phyloP scores from a whole-genome alignment of 352 stramenopile species.

The Pythium vanterpoolii region DNA sequence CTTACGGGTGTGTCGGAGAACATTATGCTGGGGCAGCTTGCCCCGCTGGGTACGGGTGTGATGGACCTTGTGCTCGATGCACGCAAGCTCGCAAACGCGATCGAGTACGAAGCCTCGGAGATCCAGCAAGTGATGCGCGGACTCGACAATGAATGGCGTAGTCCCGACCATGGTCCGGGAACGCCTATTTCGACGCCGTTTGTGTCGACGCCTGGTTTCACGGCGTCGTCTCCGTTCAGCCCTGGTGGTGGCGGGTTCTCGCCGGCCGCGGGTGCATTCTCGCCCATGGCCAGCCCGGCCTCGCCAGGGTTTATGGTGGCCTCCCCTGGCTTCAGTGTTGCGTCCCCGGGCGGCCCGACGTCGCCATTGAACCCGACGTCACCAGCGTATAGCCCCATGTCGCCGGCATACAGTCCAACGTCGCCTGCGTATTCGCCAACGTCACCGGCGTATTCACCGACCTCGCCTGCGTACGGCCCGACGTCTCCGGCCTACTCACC shows the following conservation, averaged over 20 bases:
- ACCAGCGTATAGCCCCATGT: conserved; percentile 87
- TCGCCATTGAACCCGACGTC: conserved; percentile 72
- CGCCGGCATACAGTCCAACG: conserved; percentile 83
- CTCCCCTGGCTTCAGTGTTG: conserved; percentile 75
- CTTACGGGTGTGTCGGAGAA: conserved; percentile 98
- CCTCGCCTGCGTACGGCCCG: conserved; percentile 65
- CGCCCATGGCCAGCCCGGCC: conserved; percentile 76
- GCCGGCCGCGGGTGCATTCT: conserved; percentile 83
- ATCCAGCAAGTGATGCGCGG: conserved; percentile 89
- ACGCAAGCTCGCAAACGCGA: conserved; percentile 96
- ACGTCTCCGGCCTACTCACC: conserved; percentile 63
- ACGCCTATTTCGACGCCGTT: conserved; percentile 87
- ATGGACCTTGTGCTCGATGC: conserved; percentile 98
- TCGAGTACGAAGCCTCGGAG: conserved; percentile 95
- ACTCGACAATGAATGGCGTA: conserved; percentile 91
- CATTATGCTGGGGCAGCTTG: conserved; percentile 99
- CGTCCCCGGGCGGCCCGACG: conserved; percentile 65
- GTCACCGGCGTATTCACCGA: conserved; percentile 77
- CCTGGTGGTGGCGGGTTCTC: conserved; percentile 86
- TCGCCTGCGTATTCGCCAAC: conserved; percentile 72
- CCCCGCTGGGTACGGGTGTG: conserved; percentile 96
- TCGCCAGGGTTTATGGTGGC: conserved; percentile 74
- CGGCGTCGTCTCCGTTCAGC: conserved; percentile 86
- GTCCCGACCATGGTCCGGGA: conserved; percentile 66
- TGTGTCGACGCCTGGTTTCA: conserved; percentile 81